phyloP scores from a whole-genome alignment of 345 rosid species.

The Lepidium africanum region DNA sequence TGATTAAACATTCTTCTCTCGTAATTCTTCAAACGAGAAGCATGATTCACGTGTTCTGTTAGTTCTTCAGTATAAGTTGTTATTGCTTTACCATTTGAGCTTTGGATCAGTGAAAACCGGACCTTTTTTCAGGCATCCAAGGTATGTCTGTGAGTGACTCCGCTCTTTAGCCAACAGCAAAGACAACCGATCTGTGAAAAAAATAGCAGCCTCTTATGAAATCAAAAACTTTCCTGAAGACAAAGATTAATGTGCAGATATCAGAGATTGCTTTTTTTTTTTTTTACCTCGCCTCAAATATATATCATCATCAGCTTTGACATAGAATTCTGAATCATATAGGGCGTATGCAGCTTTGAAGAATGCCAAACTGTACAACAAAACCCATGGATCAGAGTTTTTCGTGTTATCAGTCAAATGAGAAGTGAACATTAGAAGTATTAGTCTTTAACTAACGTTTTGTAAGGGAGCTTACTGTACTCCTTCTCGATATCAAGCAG shows the following conservation, averaged over 20 bases:
- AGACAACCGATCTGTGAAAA: constrained; percentile 60
- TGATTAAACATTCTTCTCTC: background rate
- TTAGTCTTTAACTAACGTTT: constrained; percentile 65
- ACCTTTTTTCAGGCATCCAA: constrained; percentile 94
- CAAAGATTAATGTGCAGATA: background rate
- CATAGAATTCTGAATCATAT: constrained; percentile 78
- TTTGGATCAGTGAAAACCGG: constrained; percentile 82
- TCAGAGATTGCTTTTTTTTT: background rate
- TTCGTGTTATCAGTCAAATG: background rate
- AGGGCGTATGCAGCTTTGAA: constrained; percentile 83
- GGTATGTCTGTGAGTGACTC: constrained; percentile 72
- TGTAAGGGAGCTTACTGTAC: constrained; percentile 96
- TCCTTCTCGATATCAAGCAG: constrained; percentile 87
- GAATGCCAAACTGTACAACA: constrained; percentile 59
- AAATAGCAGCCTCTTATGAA: background rate
- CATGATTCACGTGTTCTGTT: background rate
- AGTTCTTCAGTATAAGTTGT: background rate
- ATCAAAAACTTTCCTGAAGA: background rate
- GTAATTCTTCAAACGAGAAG: background rate
- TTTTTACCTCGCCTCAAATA: constrained; percentile 96
- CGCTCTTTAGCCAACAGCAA: constrained; percentile 76
- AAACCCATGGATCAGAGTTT: background rate
- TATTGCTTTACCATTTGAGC: constrained; percentile 60
- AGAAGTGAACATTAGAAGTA: background rate
- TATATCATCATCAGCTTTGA: constrained; percentile 94